phyloP scores from a whole-genome alignment of 139 green algal species.

The Tetradesmus obliquus region DNA sequence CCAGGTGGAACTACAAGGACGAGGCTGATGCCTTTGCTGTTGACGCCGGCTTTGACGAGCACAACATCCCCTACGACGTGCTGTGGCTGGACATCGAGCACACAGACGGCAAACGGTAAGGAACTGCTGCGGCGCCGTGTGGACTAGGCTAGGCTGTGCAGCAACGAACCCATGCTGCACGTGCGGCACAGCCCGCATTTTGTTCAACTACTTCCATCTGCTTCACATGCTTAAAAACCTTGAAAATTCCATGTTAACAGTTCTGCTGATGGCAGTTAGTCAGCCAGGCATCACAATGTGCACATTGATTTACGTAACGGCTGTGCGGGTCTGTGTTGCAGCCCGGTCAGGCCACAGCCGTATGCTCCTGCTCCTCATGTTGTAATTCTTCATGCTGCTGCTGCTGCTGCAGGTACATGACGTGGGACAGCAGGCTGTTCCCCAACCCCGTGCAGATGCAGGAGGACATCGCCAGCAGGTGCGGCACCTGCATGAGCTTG shows the following conservation, averaged over 20 bases:
- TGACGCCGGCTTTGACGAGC: constrained; percentile 88
- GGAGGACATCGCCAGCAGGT: constrained; percentile 7
- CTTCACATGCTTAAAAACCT: no score
- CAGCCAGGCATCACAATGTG: no score
- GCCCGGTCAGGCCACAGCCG: no score
- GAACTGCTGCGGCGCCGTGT: not conserved
- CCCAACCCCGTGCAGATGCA: constrained; percentile 68
- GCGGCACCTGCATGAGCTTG: not conserved
- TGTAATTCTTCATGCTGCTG: no score
- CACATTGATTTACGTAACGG: no score
- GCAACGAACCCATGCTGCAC: not conserved
- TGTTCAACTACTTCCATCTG: not conserved
- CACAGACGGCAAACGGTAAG: constrained; percentile 92
- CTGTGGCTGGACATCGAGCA: constrained; percentile 99
- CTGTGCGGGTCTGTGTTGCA: no score
- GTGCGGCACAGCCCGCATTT: not conserved
- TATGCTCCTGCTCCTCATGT: no score
- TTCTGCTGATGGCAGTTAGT: no score
- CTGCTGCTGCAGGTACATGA: constrained; percentile 89
- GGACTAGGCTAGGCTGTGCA: not conserved
- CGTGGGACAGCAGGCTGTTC: constrained; percentile 94
- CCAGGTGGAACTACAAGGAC: constrained; percentile 98
- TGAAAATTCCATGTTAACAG: no score
- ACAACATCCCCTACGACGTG: constrained; percentile 98
- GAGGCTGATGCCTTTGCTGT: constrained; percentile 84